Evolutionary conservation across 164 flowering plant genomes (phyloP).

Genomic region (Vitis rotundifolia): DNA sequence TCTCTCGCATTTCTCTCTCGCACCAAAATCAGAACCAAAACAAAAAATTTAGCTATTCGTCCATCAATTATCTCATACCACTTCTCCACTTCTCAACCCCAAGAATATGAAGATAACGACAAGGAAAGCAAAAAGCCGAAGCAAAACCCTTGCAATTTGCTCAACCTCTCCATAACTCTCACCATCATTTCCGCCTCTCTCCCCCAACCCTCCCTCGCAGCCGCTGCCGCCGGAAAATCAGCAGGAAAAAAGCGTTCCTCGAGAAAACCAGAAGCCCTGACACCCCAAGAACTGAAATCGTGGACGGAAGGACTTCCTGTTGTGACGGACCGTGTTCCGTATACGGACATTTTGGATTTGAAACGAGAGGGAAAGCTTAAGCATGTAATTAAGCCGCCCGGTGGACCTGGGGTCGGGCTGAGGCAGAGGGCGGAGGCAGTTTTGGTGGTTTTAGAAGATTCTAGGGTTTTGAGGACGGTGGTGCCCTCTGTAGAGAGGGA

Average conservation of each 20-base stretch:
- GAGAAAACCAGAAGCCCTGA: constrained; percentile 43
- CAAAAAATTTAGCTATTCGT: not conserved
- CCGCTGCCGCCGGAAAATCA: constrained; percentile 37
- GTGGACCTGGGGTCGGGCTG: constrained; percentile 18
- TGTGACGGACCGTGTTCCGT: constrained; percentile 57
- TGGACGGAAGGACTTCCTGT: constrained; percentile 71
- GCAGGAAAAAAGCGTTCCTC: constrained; percentile 35
- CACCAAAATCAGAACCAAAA: not conserved
- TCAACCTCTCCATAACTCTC: constrained; percentile 55
- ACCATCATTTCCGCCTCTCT: constrained; percentile 70
- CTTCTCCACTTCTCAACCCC: not conserved
- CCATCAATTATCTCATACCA: constrained; percentile 4
- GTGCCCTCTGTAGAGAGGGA: constrained; percentile 66
- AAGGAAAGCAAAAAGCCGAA: constrained; percentile 3
- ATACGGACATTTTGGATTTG: constrained; percentile 60
- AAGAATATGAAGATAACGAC: constrained; percentile 5
- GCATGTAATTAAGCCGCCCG: constrained; percentile 66
- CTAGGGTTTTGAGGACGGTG: constrained; percentile 71
- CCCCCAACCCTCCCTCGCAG: constrained; percentile 33
- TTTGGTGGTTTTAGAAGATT: constrained; percentile 77
- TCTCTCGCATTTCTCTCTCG: constrained; percentile 5
- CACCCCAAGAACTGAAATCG: constrained; percentile 63
- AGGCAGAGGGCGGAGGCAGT: constrained; percentile 54
- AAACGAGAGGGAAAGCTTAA: constrained; percentile 65
- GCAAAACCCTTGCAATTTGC: constrained; percentile 24